Evolutionary conservation across 2,329 filamentous ascomycete genomes (phyloP).

Genomic region (Penicillium hesseltinei): DNA sequence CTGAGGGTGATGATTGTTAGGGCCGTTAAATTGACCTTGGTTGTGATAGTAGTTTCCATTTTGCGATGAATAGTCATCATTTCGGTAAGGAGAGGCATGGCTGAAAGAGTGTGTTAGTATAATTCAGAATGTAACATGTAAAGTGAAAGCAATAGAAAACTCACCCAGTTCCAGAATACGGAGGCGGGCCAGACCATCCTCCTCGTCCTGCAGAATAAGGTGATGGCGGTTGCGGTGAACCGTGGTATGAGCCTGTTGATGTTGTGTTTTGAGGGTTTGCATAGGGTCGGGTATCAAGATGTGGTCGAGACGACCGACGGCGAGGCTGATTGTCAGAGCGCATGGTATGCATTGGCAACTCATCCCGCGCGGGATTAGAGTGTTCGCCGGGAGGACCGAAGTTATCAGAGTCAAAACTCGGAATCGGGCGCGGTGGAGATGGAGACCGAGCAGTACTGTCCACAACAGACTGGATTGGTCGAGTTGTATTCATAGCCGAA

Average conservation of each 20-base stretch:
- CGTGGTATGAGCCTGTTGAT: slow-evolving; percentile 55
- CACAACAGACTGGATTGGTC: slow-evolving; percentile 30
- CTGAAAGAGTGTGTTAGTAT: slow-evolving; percentile 48
- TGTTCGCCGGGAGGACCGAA: slow-evolving; percentile 30
- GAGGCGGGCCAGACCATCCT: slow-evolving; percentile 49
- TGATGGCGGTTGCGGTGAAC: slow-evolving; percentile 61
- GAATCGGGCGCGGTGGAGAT: slow-evolving; percentile 35
- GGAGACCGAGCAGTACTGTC: slow-evolving; percentile 31
- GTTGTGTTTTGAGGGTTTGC: slow-evolving; percentile 57
- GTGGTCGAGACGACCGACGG: slow-evolving; percentile 41
- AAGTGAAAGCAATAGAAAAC: slow-evolving; percentile 19
- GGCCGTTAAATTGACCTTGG: slow-evolving; percentile 51
- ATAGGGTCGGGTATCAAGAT: slow-evolving; percentile 49
- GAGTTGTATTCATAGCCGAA: slow-evolving; percentile 28
- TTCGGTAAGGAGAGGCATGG: slow-evolving; percentile 63
- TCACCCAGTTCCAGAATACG: slow-evolving; percentile 51
- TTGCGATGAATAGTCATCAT: slow-evolving; percentile 52
- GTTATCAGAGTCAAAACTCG: slow-evolving; percentile 35
- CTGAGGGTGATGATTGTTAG: slow-evolving; percentile 50
- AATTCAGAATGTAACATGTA: slow-evolving; percentile 3
- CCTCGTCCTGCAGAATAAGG: slow-evolving; percentile 58
- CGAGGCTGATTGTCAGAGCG: slow-evolving; percentile 34
- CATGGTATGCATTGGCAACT: slow-evolving; percentile 34
- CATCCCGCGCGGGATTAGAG: slow-evolving; percentile 33
- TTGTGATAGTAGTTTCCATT: slow-evolving; percentile 56